Percentiles rank a stretch among this genome's conserved stretches.
Conservation (phyloP, 2,329 filamentous ascomycete genomes). For the Phaeosphaeriaceae sp. region DNA sequence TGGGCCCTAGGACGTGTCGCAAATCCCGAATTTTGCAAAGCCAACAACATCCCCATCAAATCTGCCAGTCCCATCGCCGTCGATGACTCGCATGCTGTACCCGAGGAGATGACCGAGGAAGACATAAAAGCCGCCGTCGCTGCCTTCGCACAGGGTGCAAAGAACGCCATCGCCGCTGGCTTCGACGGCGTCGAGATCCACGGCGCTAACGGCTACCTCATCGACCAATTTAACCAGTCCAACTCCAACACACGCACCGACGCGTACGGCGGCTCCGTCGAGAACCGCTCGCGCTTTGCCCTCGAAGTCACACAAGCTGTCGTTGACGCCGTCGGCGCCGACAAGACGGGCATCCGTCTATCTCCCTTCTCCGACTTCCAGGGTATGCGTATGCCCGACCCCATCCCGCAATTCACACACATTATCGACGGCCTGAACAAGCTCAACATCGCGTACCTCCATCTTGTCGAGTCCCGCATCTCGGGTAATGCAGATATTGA, state of each 20-base stretch:
- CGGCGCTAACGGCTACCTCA: constrained; percentile 70
- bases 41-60: constrained; percentile 44
- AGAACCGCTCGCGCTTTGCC: constrained; percentile 61
- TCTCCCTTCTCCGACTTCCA: constrained; percentile 69
- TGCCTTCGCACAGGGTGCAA: constrained; percentile 53
- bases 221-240: constrained; percentile 71
- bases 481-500: constrained; percentile 50
- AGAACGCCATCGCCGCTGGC: constrained; percentile 57
- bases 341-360: constrained; percentile 66
- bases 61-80: constrained; percentile 41
- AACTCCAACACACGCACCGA: constrained; percentile 62
- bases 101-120: constrained; percentile 47
- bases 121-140: constrained; percentile 49
- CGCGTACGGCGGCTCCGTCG: constrained; percentile 55
- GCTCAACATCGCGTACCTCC: constrained; percentile 59
- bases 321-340: constrained; percentile 59
- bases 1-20: constrained; percentile 67
- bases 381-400: constrained; percentile 68
- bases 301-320: constrained; percentile 63
- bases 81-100: constrained; percentile 52
- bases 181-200: constrained; percentile 68
- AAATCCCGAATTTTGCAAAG: constrained; percentile 43
- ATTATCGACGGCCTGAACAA: constrained; percentile 60
- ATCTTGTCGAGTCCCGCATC: constrained; percentile 65
- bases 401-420: constrained; percentile 68